Base-by-base conservation (phyloP, 306 rosid species). In the Casuarina equisetifolia region DNA sequence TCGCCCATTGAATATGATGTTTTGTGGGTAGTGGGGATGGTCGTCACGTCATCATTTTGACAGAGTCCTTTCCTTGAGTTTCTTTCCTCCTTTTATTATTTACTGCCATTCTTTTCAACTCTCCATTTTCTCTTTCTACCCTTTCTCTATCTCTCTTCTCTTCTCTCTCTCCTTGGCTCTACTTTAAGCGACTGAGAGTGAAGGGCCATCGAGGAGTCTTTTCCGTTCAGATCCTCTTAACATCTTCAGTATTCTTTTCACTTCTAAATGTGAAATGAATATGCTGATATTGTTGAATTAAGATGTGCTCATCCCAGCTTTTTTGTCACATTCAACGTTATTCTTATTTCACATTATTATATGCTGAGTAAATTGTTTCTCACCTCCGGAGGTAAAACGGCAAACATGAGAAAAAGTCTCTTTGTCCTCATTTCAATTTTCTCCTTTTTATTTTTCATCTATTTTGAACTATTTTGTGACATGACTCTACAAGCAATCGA, bases 11-110 rank as follows among this genome's bases (percentile, higher is more conserved):
- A 71, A 81, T 36, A 66, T 66, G 50, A 66, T 66, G 71, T 75
- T 83, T 66, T 86, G 83, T 25, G 84, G 74, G 61, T 76, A 70
- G 83, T 77, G 86, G 82, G 80, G 82, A 87, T 81, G 84, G 79
- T 74, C 80, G 82, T 85, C 91, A 84, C 87, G 83, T 85, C 89
- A 86, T 84, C 79, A 72, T 87, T 36, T 80, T 85, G 85, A 87
- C 85, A 68, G 59, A 82, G 85, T 82, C 87, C 25, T 77, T 72
- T 80, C 15, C 64, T 79, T 64, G 57, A 55, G 46, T 36, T 79
- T 8, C 4, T 72, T 71, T 32, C 32, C 32, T 32, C 19, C 61
- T 74, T 25, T 54, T 35, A 52, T 5, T 44, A 54, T 68, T 59
- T 25, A 72, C 2, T 42, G n/a, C 61, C 35, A 13, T 9, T 32